Conservation (phyloP, 2,329 filamentous ascomycete genomes). For the Pseudocercospora crystallina region DNA sequence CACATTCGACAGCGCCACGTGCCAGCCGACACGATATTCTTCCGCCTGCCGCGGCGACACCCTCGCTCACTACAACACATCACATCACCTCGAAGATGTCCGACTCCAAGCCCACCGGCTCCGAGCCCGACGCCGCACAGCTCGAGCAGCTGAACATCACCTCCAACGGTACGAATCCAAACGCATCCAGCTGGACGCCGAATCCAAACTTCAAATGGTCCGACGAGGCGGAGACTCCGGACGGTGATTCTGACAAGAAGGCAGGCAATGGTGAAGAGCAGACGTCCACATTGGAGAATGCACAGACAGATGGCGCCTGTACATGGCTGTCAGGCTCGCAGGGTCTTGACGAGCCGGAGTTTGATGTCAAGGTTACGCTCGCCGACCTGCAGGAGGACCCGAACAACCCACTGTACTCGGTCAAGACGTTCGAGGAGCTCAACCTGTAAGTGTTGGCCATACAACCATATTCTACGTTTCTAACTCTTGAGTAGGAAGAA, state of each 20-base stretch:
- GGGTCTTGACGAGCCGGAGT: constrained; percentile 67
- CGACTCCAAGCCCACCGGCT: constrained; percentile 20
- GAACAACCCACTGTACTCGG: constrained; percentile 83
- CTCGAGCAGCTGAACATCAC: constrained; percentile 29
- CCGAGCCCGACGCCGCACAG: constrained; percentile 23
- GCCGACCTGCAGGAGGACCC: constrained; percentile 84
- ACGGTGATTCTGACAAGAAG: constrained; percentile 16
- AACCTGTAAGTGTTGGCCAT: constrained; percentile 66
- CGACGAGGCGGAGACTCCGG: constrained; percentile 32
- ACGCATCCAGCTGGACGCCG: constrained; percentile 17
- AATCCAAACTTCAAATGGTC: constrained; percentile 34
- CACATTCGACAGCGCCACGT: too few species aligned
- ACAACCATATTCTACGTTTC: background rate
- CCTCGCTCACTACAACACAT: too few species aligned
- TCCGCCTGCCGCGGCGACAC: too few species aligned
- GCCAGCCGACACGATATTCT: too few species aligned
- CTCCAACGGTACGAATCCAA: constrained; percentile 22
- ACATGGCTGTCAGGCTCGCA: constrained; percentile 41
- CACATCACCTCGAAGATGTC: constrained; percentile 13
- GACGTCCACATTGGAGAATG: constrained; percentile 17
- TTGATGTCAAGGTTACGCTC: constrained; percentile 88
- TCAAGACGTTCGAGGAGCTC: constrained; percentile 79
- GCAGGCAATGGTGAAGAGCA: constrained; percentile 15
- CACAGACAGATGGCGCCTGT: constrained; percentile 48
- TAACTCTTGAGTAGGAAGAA: constrained; percentile 44